Evolutionary conservation across 179 eudicot genomes (phyloP).

Genomic region (Camellia oleifera): DNA sequence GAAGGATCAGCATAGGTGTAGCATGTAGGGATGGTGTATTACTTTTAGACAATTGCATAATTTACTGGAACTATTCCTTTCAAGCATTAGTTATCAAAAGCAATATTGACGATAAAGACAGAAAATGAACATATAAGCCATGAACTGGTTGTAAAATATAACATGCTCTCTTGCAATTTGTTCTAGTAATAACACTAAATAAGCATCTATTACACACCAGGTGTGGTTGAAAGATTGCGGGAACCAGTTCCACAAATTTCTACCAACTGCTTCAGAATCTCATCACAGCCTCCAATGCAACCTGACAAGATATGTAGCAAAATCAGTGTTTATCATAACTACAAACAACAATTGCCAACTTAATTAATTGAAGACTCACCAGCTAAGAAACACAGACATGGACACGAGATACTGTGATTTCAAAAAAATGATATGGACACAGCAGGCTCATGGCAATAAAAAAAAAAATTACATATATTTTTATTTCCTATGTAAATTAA

Average conservation of each 20-base stretch:
- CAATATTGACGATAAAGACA: neutral
- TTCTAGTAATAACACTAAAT: neutral
- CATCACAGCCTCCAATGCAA: slow-evolving; percentile 97
- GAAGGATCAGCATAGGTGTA: neutral
- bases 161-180: neutral
- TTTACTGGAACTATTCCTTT: neutral
- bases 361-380: too few relatives aligned
- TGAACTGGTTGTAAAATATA: neutral
- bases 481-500: too few relatives aligned
- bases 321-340: neutral
- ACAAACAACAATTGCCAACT: neutral
- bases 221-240: slow-evolving; percentile 49
- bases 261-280: slow-evolving; percentile 57
- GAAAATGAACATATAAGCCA: neutral
- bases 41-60: neutral
- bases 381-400: too few relatives aligned
- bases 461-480: too few relatives aligned
- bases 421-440: too few relatives aligned
- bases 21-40: neutral
- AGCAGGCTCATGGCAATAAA: too few relatives aligned
- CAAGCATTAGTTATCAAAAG: neutral
- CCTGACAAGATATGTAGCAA: slow-evolving; percentile 36
- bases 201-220: slow-evolving; percentile 38
- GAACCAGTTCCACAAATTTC: slow-evolving; percentile 95
- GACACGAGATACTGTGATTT: too few relatives aligned